Evolutionary conservation across 1,284 basidiomycete species (phyloP), one percentile per base, ranked within the genome.

Genomic region (Neotropicomus parvogracilis): DNA sequence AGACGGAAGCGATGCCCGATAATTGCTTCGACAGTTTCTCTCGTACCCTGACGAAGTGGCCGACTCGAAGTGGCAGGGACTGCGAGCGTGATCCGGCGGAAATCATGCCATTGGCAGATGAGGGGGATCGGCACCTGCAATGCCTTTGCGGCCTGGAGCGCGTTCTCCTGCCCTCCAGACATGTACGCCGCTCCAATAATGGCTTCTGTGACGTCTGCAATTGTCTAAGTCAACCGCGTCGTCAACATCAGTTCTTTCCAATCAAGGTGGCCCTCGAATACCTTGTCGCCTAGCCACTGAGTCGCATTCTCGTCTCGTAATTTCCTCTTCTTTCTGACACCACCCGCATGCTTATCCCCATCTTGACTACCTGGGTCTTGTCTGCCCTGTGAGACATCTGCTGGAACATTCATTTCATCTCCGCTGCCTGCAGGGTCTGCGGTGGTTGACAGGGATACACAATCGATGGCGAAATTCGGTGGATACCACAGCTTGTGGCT

Each of bases 141-240:
- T 16, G 75, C 73, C 60, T 85, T 86, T 36, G 77, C 75, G 13
- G 75, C 79, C 53, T 74, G 74, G 34, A 91, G 71, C 12, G 82
- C 88, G 10, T 69, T 63, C 48, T 86, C 81, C 44, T 74, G 72
- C 38, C 85, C 89, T 7, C 81, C 82, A 20, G 80, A 79, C 33
- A 88, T 70, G 60, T 83, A 89, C 5, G 84, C 87, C 5, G 89
- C 88, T 17, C 85, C 90, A 34, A 91, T 79, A 46, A 91, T 80
- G 3, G 88, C 86, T 65, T 92, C 90, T 13, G 80, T 78, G 37
- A 89, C 85, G 65, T 91, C 89, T 41, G 88, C 88, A 29, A 90
- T 73, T n/a, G 79, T 79, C 88, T 90, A 54, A 40, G 40, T 31
- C 46, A 44, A 56, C 2, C 42, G 49, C 21, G 33, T 41, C 40